Evolutionary conservation across 1,284 basidiomycete genomes (phyloP), one percentile per base, ranked within the genome.

Genomic region (Moniliophthora roreri): DNA sequence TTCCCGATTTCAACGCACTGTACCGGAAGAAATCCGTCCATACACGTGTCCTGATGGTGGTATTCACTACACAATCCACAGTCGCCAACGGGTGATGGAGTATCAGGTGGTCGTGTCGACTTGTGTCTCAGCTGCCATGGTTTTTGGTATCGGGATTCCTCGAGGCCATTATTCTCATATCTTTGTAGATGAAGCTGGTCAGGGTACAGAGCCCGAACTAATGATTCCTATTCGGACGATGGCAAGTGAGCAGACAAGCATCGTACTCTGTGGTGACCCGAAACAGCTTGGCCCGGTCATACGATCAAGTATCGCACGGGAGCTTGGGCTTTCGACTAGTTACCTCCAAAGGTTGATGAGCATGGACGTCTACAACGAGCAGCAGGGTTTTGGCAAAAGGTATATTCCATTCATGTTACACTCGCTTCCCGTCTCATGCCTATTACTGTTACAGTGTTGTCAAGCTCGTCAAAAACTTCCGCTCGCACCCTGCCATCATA

Each of bases 181-280:
- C n/a, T 83, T 87, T 60, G 67, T 85, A 8, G 84, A 87, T 61
- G 84, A 87, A 59, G 84, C 84, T 3, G 84, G 81, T 0, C 84
- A 87, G 58, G 82, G 81, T 0, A 81, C 79, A 0, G 85, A 87
- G 60, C 81, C 84, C 0, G 81, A 85, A 58, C 70, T 68, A 0
- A 78, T 85, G 68, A 74, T 84, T 20, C 71, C 77, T 0, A 79
- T 86, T 60, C 79, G 77, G 63, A 78, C 74, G 4, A 72, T 84
- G 67, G 77, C 79, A 0, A 76, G 78, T 53, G 65, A 63, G 5
- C 57, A 63, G 0, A 86, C 84, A 0, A 83, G 82, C 52, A 62
- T 86, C 26, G 62, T 85, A 24, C 69, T 86, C 0, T 78, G 80
- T 3, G 84, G 85, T 0, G 85, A 87, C 60, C 80, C 78, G 0